Base-by-base conservation (phyloP, 2,329 filamentous ascomycete genomes). In the Cordyceps militaris region DNA sequence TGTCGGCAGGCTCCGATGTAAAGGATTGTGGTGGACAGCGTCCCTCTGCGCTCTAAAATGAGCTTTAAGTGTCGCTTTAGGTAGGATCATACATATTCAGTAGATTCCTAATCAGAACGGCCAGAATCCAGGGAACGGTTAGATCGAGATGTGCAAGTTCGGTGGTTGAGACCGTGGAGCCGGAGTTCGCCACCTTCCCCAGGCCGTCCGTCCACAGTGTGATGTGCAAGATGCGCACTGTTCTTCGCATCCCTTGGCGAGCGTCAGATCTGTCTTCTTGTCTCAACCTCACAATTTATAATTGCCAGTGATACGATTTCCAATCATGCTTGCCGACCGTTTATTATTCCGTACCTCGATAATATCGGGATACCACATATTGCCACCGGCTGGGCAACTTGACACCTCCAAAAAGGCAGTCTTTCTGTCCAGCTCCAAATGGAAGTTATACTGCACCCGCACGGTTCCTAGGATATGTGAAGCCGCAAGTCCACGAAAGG, bases 121-220 rank as follows among this genome's bases (percentile, higher is more conserved):
- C n/a, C 43, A 24, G 11, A 8, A 48, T 48, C 43, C 42, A 32
- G 53, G 16, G 24, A 40, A 30, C 11, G 11, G n/a, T 30, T 34
- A 9, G 23, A 43, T 40, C 32, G 34, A 40, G 43, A 40, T 40
- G 34, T 57, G 43, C 28, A 44, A 21, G 56, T 40, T 30, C 19
- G 23, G 23, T 34, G 55, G 42, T 52, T 44, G 55, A 38, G 36
- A 38, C 46, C 54, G 40, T 57, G 40, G 47, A 28, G 46, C n/a
- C 56, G 56, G 56, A 58, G 49, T 52, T 58, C 56, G 56, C 56
- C 56, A 58, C 56, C 26, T 47, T 58, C 56, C 56, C 53, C n/a
- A 30, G 32, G 13, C 1, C n/a, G 28, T 14, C 38, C 6, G 11
- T 9, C 11, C 24, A 56, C 53, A 56, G 53, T 56, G 13, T 28